These are phyloP conservation scores for Chamaenerion angustifolium DNA, from an alignment of 345 rosid genomes.

Conservation along the genomic window DNA sequence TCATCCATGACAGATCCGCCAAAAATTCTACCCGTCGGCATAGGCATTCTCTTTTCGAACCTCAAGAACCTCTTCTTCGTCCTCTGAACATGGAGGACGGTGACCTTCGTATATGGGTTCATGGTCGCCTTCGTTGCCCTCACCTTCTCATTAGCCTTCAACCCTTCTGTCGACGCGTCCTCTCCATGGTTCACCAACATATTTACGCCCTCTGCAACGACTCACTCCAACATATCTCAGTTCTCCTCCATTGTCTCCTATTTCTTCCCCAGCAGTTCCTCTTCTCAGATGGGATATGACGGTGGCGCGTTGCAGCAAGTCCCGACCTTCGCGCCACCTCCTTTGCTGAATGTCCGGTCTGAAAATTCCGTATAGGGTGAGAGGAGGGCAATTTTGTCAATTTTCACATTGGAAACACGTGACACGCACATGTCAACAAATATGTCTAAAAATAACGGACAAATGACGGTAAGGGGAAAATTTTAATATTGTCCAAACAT, in stretches of 20 bases:
- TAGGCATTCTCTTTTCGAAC: conserved; percentile 26
- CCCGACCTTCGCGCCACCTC: not conserved
- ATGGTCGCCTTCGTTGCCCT: conserved; percentile 49
- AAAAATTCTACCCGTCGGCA: conserved; percentile 30
- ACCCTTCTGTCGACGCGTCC: conserved; percentile 39
- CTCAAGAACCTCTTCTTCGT: conserved; percentile 27
- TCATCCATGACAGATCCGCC: conserved; percentile 41
- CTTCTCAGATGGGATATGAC: conserved; percentile 5
- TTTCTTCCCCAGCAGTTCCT: conserved; percentile 25
- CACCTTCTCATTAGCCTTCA: conserved; percentile 53
- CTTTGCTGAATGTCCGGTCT: not conserved
- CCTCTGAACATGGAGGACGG: conserved; percentile 36
- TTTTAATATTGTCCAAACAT: no score
- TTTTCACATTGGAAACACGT: no score
- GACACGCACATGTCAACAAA: no score
- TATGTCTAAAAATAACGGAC: no score
- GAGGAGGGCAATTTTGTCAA: no score
- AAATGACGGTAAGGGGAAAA: no score
- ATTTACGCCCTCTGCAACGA: conserved; percentile 16
- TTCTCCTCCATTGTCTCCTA: conserved; percentile 36
- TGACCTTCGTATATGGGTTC: conserved; percentile 49
- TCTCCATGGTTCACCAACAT: conserved; percentile 41
- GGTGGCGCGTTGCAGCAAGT: not conserved
- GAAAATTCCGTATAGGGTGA: no score
- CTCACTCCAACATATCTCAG: conserved; percentile 40